phyloP scores from a whole-genome alignment of 805 yeast species.

The Saturnispora dispora region DNA sequence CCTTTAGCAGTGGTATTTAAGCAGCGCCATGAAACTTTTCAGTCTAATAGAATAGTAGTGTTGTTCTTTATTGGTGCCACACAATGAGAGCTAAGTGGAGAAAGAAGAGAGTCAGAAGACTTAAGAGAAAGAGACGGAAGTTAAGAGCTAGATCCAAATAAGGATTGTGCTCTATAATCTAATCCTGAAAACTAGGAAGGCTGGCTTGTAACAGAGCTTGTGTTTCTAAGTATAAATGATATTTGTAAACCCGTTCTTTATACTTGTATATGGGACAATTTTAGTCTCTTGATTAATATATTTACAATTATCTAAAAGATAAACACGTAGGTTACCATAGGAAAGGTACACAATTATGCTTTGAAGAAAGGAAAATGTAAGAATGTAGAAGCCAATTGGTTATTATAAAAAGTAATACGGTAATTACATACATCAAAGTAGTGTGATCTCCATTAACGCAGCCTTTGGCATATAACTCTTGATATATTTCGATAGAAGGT shows the following conservation, averaged over 20 bases:
- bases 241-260: neutral
- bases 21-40: neutral
- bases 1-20: neutral
- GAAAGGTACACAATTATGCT: too few species aligned
- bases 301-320: neutral
- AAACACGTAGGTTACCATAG: too few species aligned
- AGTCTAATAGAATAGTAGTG: neutral
- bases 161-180: conserved; percentile 19
- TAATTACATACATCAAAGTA: too few species aligned
- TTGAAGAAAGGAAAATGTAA: too few species aligned
- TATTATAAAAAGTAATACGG: too few species aligned
- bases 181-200: neutral
- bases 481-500: too few species aligned
- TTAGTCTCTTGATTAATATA: neutral
- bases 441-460: too few species aligned
- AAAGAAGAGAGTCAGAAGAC: conserved; percentile 99
- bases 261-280: neutral
- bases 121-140: conserved; percentile 99
- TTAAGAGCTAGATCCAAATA: conserved; percentile 99
- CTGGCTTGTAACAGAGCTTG: neutral
- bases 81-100: conserved; percentile 97
- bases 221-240: neutral
- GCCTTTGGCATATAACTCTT: too few species aligned
- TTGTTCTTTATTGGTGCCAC: conserved; percentile 11
- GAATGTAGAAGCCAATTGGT: too few species aligned